phyloP scores from a whole-genome alignment of 2,329 filamentous ascomycete species.

The Nannizziopsis arthrosporioides region DNA sequence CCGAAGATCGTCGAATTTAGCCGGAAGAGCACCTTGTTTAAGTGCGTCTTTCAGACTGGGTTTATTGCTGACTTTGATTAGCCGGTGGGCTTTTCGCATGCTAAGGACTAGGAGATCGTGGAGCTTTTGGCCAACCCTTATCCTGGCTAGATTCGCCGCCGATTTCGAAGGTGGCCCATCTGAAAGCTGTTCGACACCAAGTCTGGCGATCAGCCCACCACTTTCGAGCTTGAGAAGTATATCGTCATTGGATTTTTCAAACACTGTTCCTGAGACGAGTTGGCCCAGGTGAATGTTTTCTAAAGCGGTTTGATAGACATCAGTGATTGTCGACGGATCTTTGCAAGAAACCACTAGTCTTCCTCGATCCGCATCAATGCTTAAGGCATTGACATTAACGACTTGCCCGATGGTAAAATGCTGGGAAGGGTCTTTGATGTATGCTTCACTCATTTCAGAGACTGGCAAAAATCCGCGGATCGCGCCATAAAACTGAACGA shows the following conservation, averaged over 20 bases:
- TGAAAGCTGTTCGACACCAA: constrained; percentile 67
- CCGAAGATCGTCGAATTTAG: constrained; percentile 57
- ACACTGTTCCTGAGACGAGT: constrained; percentile 64
- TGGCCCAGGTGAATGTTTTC: constrained; percentile 61
- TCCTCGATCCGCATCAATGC: constrained; percentile 57
- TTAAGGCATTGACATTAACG: constrained; percentile 77
- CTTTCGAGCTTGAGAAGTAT: constrained; percentile 64
- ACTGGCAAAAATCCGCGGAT: constrained; percentile 81
- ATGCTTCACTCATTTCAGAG: constrained; percentile 96
- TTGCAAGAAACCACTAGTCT: constrained; percentile 87
- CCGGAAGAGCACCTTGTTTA: constrained; percentile 60
- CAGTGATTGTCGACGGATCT: constrained; percentile 66
- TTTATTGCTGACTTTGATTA: constrained; percentile 70
- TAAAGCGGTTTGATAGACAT: constrained; percentile 62
- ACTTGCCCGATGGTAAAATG: constrained; percentile 89
- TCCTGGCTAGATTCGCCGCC: constrained; percentile 62
- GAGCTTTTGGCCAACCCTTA: constrained; percentile 72
- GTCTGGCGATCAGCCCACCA: constrained; percentile 61
- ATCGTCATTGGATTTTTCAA: constrained; percentile 68
- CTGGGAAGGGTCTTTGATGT: constrained; percentile 74
- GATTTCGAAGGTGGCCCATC: constrained; percentile 76
- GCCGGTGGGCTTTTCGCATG: constrained; percentile 65
- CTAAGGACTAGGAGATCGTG: constrained; percentile 75
- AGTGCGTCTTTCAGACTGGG: constrained; percentile 66
- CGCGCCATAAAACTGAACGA: constrained; percentile 81